phyloP scores from a whole-genome alignment of 768 basidiomycete species.

The Coprinellus aureogranulatus region DNA sequence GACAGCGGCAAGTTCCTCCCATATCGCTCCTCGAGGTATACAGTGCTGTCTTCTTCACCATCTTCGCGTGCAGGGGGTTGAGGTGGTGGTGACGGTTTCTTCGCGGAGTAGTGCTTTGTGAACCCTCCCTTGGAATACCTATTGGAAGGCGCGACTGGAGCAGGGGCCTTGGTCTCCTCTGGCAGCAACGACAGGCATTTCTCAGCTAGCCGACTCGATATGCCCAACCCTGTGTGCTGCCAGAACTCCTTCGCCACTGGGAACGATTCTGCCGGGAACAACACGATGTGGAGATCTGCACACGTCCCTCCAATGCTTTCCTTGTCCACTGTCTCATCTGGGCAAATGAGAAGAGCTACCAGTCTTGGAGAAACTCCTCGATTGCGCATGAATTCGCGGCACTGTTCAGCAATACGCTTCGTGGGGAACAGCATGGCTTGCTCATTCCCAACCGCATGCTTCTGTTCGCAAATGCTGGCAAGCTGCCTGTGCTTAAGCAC shows the following conservation, averaged over 20 bases:
- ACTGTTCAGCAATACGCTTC: constrained; percentile 66
- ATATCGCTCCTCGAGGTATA: constrained; percentile 92
- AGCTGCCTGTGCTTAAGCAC: no score
- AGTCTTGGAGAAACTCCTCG: constrained; percentile 51
- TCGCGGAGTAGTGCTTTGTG: constrained; percentile 57
- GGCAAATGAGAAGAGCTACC: constrained; percentile 70
- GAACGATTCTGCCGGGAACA: constrained; percentile 65
- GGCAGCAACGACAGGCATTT: constrained; percentile 73
- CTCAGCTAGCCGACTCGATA: constrained; percentile 86
- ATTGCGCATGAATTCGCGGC: constrained; percentile 66
- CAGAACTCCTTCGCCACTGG: constrained; percentile 85
- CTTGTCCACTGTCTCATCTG: constrained; percentile 41
- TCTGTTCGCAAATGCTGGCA: constrained; percentile 69
- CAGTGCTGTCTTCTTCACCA: constrained; percentile 58
- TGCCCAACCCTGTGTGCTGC: constrained; percentile 91
- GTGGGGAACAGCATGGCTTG: constrained; percentile 79
- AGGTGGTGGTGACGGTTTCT: constrained; percentile 8
- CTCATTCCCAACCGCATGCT: constrained; percentile 72
- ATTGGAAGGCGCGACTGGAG: neutral
- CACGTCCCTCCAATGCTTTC: constrained; percentile 27
- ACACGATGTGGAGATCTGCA: constrained; percentile 74
- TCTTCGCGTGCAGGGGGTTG: constrained; percentile 34
- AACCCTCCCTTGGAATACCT: constrained; percentile 32
- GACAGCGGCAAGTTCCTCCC: constrained; percentile 82
- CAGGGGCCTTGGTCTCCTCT: constrained; percentile 30